phyloP scores from a whole-genome alignment of 2,329 filamentous ascomycete species.

The Pseudocercospora crystallina region DNA sequence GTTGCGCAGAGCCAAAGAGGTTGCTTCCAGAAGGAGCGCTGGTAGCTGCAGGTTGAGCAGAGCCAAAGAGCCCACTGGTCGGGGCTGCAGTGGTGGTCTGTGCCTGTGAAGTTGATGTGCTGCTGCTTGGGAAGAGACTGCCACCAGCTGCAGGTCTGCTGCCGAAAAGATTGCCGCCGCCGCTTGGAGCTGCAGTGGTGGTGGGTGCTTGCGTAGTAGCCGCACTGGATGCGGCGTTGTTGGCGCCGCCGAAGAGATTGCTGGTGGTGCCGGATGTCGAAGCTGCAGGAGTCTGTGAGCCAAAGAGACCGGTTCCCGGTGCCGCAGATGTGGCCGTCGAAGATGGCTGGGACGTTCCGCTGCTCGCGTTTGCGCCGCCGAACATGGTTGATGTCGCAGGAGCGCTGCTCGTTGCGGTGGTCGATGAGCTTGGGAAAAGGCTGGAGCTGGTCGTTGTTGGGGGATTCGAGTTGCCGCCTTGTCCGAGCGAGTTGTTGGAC shows the following conservation, averaged over 20 bases:
- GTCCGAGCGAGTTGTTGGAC: too few relatives aligned
- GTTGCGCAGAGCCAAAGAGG: background rate
- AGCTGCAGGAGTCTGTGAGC: background rate
- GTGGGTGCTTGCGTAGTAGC: slow-evolving; percentile 5
- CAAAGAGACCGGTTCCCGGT: background rate
- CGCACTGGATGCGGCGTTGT: slow-evolving; percentile 1
- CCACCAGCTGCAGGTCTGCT: background rate
- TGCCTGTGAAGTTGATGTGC: background rate
- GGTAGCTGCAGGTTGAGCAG: background rate
- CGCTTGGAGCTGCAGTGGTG: slow-evolving; percentile 1
- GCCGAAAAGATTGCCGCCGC: slow-evolving; percentile 8
- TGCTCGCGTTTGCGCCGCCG: too few relatives aligned
- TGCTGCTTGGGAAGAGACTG: background rate
- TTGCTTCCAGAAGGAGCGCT: background rate
- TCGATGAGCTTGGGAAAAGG: too few relatives aligned
- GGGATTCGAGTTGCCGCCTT: too few relatives aligned
- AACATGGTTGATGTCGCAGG: too few relatives aligned
- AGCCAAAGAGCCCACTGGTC: slow-evolving; percentile 3
- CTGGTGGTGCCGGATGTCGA: background rate
- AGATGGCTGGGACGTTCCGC: too few relatives aligned
- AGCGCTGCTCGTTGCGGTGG: too few relatives aligned
- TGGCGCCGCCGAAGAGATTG: slow-evolving; percentile 8
- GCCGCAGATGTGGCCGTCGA: background rate
- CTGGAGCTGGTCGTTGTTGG: too few relatives aligned
- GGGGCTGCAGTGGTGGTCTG: slow-evolving; percentile 6